A percentile compares a stretch with the other conserved stretches of the same genome.
phyloP scores from a whole-genome alignment of 495 filamentous ascomycete genomes.

The Aspergillus cavernicola region DNA sequence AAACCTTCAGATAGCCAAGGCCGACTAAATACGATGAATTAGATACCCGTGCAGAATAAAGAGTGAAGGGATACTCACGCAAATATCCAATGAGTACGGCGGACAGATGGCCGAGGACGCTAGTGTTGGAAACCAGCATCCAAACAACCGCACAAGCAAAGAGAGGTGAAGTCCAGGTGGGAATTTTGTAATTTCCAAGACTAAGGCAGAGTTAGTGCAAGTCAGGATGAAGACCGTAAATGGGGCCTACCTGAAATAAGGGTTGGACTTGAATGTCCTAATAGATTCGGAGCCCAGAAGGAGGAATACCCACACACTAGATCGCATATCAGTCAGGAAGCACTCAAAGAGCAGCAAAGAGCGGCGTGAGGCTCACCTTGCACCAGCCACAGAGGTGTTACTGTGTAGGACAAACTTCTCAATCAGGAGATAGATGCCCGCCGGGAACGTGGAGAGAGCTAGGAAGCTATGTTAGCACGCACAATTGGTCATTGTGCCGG shows the following conservation, averaged over 20 bases:
- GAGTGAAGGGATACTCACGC: constrained; percentile 50
- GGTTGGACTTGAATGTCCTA: constrained; percentile 69
- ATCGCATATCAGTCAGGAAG: not conserved
- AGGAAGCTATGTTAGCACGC: constrained; percentile 16
- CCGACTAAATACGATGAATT: constrained; percentile 53
- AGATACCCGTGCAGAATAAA: not conserved
- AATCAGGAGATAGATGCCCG: constrained; percentile 63
- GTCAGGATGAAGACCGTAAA: not conserved
- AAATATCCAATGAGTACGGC: constrained; percentile 79
- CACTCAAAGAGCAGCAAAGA: too few species aligned
- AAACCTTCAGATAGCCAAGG: constrained; percentile 76
- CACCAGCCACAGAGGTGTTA: constrained; percentile 71
- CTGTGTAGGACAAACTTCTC: constrained; percentile 62
- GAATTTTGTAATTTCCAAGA: constrained; percentile 67
- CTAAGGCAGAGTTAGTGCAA: constrained; percentile 16
- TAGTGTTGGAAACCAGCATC: constrained; percentile 74
- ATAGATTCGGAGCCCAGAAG: constrained; percentile 80
- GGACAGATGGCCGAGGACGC: constrained; percentile 80
- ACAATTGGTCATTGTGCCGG: not conserved
- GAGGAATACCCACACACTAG: constrained; percentile 91
- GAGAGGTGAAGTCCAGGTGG: constrained; percentile 89
- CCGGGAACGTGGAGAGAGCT: constrained; percentile 81
- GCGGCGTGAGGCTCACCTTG: constrained; percentile 61
- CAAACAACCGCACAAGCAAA: constrained; percentile 64
- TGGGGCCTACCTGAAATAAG: constrained; percentile 57